Percentiles rank a stretch among this genome's conserved stretches.
Conservation (phyloP, 2,329 filamentous ascomycete genomes). For the Talaromyces sp. region DNA sequence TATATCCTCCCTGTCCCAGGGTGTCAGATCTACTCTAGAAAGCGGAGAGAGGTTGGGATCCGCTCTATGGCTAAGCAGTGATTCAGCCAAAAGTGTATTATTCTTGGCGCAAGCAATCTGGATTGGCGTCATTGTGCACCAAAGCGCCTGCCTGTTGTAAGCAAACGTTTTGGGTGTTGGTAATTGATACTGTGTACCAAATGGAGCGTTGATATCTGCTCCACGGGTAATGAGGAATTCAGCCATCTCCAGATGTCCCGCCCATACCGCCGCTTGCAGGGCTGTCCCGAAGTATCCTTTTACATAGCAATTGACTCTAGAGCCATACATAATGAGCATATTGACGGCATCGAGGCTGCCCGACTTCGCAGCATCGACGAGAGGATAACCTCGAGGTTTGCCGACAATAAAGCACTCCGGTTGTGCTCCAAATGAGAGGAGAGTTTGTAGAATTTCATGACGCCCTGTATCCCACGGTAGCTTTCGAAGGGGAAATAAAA, state of each 20-base stretch:
- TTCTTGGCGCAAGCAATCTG: not conserved
- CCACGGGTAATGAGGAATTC: not conserved
- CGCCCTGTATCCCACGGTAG: not conserved
- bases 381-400: not conserved
- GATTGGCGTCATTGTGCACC: not conserved
- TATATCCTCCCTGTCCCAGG: no score
- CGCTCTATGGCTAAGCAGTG: no score
- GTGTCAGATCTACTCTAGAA: no score
- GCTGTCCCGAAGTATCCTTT: no score
- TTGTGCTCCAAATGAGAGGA: not conserved
- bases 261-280: not conserved
- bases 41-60: no score
- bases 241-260: not conserved
- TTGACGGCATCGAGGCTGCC: not conserved
- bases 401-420: not conserved
- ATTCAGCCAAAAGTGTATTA: no score
- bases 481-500: not conserved
- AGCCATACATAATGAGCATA: not conserved
- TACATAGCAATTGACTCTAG: no score
- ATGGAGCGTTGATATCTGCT: not conserved
- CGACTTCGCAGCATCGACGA: not conserved
- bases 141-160: no score
- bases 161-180: no score
- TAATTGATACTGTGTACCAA: not conserved
- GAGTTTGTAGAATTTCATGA: not conserved